Percentiles rank a stretch among this genome's conserved stretches.
phyloP scores from a whole-genome alignment of 2,329 filamentous ascomycete species.

The Chaetomium sp. region DNA sequence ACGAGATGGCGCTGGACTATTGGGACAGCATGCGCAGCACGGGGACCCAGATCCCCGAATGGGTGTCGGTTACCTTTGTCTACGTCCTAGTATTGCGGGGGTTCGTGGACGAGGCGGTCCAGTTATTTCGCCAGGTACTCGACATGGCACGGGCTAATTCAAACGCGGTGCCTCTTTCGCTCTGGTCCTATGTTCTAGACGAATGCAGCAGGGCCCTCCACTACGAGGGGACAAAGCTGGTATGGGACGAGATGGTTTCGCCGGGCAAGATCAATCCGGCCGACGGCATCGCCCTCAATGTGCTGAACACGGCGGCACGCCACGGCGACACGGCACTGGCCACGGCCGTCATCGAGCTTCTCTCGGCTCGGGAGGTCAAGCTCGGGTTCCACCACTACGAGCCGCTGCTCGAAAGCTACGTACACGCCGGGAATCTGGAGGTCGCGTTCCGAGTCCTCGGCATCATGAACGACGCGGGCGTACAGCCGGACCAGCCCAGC shows the following conservation, averaged over 20 bases:
- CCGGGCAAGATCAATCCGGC: constrained; percentile 47
- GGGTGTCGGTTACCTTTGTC: constrained; percentile 79
- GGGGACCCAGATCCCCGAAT: constrained; percentile 59
- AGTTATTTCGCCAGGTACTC: constrained; percentile 63
- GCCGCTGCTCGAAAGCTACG: constrained; percentile 72
- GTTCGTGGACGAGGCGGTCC: constrained; percentile 76
- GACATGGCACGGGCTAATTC: constrained; percentile 42
- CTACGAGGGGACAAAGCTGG: constrained; percentile 64
- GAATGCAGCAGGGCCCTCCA: constrained; percentile 66
- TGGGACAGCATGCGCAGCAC: constrained; percentile 67
- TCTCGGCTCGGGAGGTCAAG: constrained; percentile 59
- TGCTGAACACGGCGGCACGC: constrained; percentile 72
- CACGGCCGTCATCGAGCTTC: constrained; percentile 67
- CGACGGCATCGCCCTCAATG: constrained; percentile 48
- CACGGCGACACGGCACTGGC: constrained; percentile 69
- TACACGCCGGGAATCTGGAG: constrained; percentile 58
- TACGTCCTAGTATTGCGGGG: constrained; percentile 70
- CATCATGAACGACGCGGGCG: constrained; percentile 69
- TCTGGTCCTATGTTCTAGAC: constrained; percentile 77
- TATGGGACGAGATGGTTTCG: constrained; percentile 64
- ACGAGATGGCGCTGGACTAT: constrained; percentile 75
- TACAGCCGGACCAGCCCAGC: constrained; percentile 58
- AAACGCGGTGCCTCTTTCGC: constrained; percentile 46
- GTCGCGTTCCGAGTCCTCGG: constrained; percentile 70
- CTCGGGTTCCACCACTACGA: constrained; percentile 76